Conservation (phyloP, 768 basidiomycete genomes). For the Clathrus columnatus region DNA sequence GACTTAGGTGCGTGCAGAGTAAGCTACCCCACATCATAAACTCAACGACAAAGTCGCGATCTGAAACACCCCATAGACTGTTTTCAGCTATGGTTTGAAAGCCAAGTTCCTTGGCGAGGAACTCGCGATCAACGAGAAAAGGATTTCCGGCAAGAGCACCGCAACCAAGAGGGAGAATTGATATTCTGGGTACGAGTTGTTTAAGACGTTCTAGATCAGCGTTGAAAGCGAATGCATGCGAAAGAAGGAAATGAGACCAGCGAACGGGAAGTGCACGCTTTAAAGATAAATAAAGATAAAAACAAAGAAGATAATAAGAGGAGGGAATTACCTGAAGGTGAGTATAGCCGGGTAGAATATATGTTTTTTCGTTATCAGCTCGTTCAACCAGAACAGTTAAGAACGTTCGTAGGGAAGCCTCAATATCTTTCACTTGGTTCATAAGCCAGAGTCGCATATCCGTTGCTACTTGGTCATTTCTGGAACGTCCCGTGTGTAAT, state of each 20-base stretch:
- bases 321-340: conserved; percentile 74
- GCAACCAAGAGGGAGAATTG: conserved; percentile 87
- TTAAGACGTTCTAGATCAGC: conserved; percentile 79
- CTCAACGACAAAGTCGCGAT: conserved; percentile 95
- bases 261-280: conserved; percentile 97
- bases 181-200: conserved; percentile 81
- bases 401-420: conserved; percentile 61
- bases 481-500: conserved; percentile 91
- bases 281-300: neutral
- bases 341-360: conserved; percentile 92
- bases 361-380: conserved; percentile 88
- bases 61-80: conserved; percentile 92
- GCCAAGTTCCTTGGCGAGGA: conserved; percentile 82
- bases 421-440: conserved; percentile 60
- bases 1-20: conserved; percentile 88
- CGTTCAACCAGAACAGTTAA: conserved; percentile 85
- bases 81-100: conserved; percentile 89
- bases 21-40: conserved; percentile 95
- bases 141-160: conserved; percentile 97
- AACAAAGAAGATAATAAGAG: neutral
- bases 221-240: conserved; percentile 91
- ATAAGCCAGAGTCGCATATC: conserved; percentile 97
- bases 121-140: conserved; percentile 87
- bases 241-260: conserved; percentile 95
- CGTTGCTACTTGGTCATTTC: conserved; percentile 98